Evolutionary conservation across 495 filamentous ascomycete species (phyloP).

Genomic region (Daldinia concentrica): DNA sequence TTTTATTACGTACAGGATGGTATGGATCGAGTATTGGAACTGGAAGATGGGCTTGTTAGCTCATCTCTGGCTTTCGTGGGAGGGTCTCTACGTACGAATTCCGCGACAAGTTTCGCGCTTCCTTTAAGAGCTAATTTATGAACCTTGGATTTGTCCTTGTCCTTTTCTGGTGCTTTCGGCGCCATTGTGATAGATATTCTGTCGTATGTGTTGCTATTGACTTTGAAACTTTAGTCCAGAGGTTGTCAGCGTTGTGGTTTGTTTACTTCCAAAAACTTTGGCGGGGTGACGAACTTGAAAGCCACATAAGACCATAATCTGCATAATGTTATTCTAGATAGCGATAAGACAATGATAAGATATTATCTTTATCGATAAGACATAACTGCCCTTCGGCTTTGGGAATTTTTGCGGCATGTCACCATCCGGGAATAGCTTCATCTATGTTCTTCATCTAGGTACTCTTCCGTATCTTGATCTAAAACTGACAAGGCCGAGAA

Average conservation of each 20-base stretch:
- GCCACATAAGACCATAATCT: no score
- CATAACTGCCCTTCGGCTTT: not conserved
- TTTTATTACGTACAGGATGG: constrained; percentile 68
- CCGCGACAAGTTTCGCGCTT: constrained; percentile 89
- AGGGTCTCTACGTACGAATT: constrained; percentile 75
- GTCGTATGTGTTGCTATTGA: not conserved
- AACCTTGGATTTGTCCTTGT: constrained; percentile 90
- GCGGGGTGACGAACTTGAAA: constrained; percentile 45
- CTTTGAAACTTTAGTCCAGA: not conserved
- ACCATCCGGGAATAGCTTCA: constrained; percentile 21
- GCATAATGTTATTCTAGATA: no score
- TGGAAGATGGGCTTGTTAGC: constrained; percentile 44
- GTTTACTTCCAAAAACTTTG: constrained; percentile 45
- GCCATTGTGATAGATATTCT: constrained; percentile 26
- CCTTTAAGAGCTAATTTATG: constrained; percentile 96
- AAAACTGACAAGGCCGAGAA: constrained; percentile 11
- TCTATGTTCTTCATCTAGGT: not conserved
- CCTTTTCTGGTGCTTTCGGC: constrained; percentile 61
- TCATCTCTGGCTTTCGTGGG: not conserved
- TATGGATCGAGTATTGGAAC: constrained; percentile 98
- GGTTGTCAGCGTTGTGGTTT: constrained; percentile 20
- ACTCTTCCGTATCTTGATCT: not conserved
- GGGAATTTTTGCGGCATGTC: not conserved
- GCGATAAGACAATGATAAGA: constrained; percentile 4
- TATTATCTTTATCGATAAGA: not conserved